Base-by-base conservation (phyloP, 495 filamentous ascomycete genomes). In the Xylaria palmicola region DNA sequence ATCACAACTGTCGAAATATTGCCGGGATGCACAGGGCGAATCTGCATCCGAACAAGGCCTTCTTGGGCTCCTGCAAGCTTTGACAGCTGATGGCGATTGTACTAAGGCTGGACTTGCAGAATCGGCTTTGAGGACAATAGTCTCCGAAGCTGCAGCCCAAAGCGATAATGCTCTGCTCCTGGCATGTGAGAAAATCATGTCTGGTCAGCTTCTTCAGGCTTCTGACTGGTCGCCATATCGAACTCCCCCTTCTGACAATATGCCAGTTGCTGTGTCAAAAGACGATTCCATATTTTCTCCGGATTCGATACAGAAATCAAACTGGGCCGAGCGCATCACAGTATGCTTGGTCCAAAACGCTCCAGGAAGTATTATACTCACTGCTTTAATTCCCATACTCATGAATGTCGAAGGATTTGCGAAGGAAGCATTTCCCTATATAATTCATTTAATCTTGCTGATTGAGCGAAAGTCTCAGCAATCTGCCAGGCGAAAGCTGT, bases 371-470 rank as follows among this genome's bases (percentile, higher is more conserved):
- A 80, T 87, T 4, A 79, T 95, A 19, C 78, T 93, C 53, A 83
- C 80, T 19, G 80, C 88, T 19, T 72, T 96, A 53, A 75, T 79
- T 29, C 82, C 81, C 2, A 77, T 91, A 36, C 75, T 96, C 9
- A 72, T 75, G 26, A 75, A 79, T 13, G 82, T 91, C 19, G 80
- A 82, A 55, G 85, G 83, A 0, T 80, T 96, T 45, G 88, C 92
- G 4, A 83, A 85, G 62, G 81, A 86, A 32, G 72, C 88, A 1
- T 85, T 97, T 52, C 92, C 90, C 5, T 92, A 87, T 60, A 81
- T 97, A 34, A 78, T 95, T 5, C 93, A 98, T 73, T 77, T 93
- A 44, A 84, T 90, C 26, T 77, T 98, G 20, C 68, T 79, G n/a
- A 76, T 76, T 48, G 76, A 82, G 57, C 62, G 73, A 26, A 75